phyloP scores from a whole-genome alignment of 164 flowering plant species.

The Chloranthus sessilifolius region DNA sequence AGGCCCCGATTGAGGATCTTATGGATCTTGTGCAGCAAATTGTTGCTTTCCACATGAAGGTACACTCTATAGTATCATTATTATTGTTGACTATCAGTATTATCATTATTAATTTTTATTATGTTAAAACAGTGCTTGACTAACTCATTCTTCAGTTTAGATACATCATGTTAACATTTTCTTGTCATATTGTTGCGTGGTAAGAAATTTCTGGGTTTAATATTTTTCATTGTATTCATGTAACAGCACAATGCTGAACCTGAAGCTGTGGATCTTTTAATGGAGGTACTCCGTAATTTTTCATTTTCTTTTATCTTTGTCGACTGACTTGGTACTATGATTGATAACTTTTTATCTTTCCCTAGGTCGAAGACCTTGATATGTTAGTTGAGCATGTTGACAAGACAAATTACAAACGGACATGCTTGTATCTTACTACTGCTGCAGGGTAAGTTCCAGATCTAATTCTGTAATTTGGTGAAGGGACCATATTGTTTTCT shows the following conservation, averaged over 20 bases:
- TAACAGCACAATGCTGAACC: conserved; percentile 98
- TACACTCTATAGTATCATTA: conserved; percentile 17
- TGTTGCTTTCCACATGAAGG: conserved; percentile 98
- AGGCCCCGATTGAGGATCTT: conserved; percentile 69
- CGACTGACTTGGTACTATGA: neutral
- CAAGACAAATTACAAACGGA: conserved; percentile 70
- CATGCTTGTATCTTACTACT: conserved; percentile 83
- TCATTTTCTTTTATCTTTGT: neutral
- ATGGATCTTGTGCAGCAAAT: conserved; percentile 93
- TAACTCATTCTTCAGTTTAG: neutral
- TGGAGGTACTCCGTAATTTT: conserved; percentile 60
- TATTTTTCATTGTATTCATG: conserved; percentile 8
- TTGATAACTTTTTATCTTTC: neutral
- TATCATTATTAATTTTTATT: no score
- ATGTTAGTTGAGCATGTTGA: conserved; percentile 77
- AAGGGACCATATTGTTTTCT: neutral
- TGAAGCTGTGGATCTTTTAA: conserved; percentile 93
- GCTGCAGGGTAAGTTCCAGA: conserved; percentile 60
- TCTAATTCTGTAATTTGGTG: neutral
- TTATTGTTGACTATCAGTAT: neutral
- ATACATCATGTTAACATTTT: neutral
- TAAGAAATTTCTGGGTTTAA: neutral
- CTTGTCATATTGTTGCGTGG: neutral
- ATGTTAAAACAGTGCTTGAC: no score
- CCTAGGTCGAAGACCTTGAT: conserved; percentile 94